Evolutionary conservation across 2,329 filamentous ascomycete genomes (phyloP).

Genomic region (Beauveria asiatica): DNA sequence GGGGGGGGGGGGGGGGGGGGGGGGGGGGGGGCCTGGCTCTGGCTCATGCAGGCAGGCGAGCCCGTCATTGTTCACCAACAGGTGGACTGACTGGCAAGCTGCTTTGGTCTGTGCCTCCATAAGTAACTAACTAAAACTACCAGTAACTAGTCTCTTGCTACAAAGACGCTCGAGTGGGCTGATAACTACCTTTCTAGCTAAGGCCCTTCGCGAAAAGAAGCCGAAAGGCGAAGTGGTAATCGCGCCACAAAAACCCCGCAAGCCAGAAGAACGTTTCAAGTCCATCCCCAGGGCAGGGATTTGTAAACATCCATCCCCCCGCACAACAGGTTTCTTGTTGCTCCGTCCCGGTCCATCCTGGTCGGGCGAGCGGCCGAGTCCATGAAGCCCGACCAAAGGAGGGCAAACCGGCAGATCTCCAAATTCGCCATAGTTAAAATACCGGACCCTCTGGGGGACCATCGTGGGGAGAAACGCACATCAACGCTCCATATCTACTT

Average conservation of each 20-base stretch:
- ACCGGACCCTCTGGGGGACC: too few species aligned
- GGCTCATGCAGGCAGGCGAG: background rate
- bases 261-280: background rate
- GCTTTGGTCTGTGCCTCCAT: too few species aligned
- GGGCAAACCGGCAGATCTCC: background rate
- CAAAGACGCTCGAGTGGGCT: too few species aligned
- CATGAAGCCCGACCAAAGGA: background rate
- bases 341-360: constrained; percentile 6
- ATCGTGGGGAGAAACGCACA: background rate
- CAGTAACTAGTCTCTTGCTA: too few species aligned
- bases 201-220: background rate
- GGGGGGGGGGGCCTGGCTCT: background rate
- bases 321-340: background rate
- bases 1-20: too few species aligned
- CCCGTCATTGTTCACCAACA: background rate
- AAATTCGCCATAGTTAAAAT: too few species aligned
- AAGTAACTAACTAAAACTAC: too few species aligned
- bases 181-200: too few species aligned
- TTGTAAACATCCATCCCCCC: background rate
- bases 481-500: background rate
- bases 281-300: background rate
- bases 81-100: too few species aligned
- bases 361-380: background rate
- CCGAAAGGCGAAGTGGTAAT: background rate
- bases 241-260: background rate